Conservation (phyloP, 495 filamentous ascomycete species). For the Clavariopsis aquatica region DNA sequence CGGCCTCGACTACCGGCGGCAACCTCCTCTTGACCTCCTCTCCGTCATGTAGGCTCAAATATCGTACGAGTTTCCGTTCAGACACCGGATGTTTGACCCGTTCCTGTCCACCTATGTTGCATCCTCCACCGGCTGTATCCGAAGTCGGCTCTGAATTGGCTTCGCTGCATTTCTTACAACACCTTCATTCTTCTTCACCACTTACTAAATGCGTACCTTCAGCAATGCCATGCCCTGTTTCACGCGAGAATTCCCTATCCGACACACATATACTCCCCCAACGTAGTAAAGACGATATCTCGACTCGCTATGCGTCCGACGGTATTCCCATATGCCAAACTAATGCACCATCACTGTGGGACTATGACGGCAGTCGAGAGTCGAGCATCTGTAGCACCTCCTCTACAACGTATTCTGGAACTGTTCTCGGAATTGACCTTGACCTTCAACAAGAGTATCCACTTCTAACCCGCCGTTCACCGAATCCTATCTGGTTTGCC, state of each 20-base stretch:
- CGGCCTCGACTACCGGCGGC: background rate
- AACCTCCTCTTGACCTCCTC: no score
- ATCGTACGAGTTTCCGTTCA: background rate
- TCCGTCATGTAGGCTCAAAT: background rate
- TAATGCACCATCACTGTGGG: slow-evolving; percentile 26
- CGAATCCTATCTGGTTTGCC: slow-evolving; percentile 6
- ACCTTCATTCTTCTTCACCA: background rate
- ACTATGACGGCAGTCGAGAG: slow-evolving; percentile 17
- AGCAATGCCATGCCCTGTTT: background rate
- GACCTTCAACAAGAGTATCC: slow-evolving; percentile 22
- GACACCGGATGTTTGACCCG: background rate
- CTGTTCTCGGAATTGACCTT: slow-evolving; percentile 30
- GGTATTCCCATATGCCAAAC: slow-evolving; percentile 10
- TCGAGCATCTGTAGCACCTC: slow-evolving; percentile 25
- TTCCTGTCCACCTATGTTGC: background rate
- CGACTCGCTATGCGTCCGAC: slow-evolving; percentile 12
- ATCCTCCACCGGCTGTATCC: background rate
- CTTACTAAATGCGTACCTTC: background rate
- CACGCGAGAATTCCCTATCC: background rate
- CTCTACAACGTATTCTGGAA: slow-evolving; percentile 25
- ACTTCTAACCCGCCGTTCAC: slow-evolving; percentile 1
- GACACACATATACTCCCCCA: background rate
- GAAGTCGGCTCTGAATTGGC: background rate
- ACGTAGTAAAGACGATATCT: slow-evolving; percentile 22
- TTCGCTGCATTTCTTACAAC: background rate